Evolutionary conservation across 2,329 filamentous ascomycete genomes (phyloP).

Genomic region (Alternaria panax): DNA sequence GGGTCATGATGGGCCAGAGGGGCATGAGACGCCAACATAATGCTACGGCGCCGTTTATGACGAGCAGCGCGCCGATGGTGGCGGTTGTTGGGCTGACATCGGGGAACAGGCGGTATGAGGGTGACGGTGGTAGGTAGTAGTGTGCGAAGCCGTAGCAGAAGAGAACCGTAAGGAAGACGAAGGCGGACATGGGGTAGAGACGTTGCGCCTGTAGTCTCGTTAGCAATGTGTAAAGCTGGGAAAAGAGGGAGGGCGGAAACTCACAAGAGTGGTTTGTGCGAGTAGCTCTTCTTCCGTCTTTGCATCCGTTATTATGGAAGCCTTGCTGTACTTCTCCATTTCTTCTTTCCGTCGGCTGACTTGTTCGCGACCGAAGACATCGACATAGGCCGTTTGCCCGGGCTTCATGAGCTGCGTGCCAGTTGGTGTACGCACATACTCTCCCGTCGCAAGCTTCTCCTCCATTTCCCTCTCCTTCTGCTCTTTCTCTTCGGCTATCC

Average conservation of each 20-base stretch:
- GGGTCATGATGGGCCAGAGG: conserved; percentile 71
- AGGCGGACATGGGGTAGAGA: conserved; percentile 46
- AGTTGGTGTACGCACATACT: conserved; percentile 43
- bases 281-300: conserved; percentile 38
- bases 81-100: conserved; percentile 44
- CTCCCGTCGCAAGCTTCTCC: conserved; percentile 43
- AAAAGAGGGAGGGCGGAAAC: not conserved
- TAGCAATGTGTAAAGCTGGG: not conserved
- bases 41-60: conserved; percentile 65
- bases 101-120: conserved; percentile 43
- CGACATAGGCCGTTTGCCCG: conserved; percentile 43
- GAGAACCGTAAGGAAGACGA: conserved; percentile 39
- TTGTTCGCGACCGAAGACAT: conserved; percentile 44
- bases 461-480: conserved; percentile 38
- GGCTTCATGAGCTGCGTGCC: conserved; percentile 48
- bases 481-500: conserved; percentile 45
- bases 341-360: conserved; percentile 41
- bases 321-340: conserved; percentile 36
- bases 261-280: conserved; percentile 44
- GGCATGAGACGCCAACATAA: conserved; percentile 69
- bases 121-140: conserved; percentile 43
- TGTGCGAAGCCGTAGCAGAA: conserved; percentile 38
- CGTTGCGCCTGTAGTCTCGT: conserved; percentile 38
- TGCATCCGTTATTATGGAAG: conserved; percentile 30
- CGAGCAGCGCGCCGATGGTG: conserved; percentile 67